Evolutionary conservation across 2,329 filamentous ascomycete genomes (phyloP), one percentile per base, ranked within the genome.

Genomic region (Torrubiella hemipterigena): DNA sequence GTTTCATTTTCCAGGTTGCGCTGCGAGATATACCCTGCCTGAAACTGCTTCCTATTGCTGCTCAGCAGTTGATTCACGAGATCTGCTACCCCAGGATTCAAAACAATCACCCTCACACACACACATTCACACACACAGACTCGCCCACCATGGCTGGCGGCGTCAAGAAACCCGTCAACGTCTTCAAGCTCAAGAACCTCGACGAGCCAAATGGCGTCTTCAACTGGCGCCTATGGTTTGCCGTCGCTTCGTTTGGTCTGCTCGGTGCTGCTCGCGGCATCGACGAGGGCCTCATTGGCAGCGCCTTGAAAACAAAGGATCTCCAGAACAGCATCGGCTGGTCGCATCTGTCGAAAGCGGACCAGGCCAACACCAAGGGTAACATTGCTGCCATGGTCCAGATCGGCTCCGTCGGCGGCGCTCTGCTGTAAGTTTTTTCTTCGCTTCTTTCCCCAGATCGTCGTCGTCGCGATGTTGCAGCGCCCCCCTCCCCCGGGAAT

Each of bases 301-400:
- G 79, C 2, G 77, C 78, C 11, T 76, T 81, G 52, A 71, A 73
- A 47, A 74, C 73, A n/a, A 60, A 66, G 39, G 62, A 76, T 31
- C 83, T 83, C 50, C 66, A 77, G 42, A 41, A 51, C 1, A 63
- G 62, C 20, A 78, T 82, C 48, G 45, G 72, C 41, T 72, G 75
- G 38, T 54, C 60, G 6, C 58, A 61, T 3, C 74, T 76, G 44
- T 59, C 54, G 27, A 43, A 53, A 0, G 58, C 65, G 4, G 63
- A 71, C 28, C 60, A 69, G 47, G 75, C 78, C 38, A 75, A 81
- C 50, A 76, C 79, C 56, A 75, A 81, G 54, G 75, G 69, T 42
- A 87, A 87, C 51, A 79, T 87, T 33, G 79, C 80, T 2, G 71
- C 78, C 29, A 87, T 87, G 81, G 81, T 87, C 0, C 81, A 86